A percentile compares a stretch with the other conserved stretches of the same genome.
Evolutionary conservation across 179 eudicot species (phyloP).

Genomic region (Amaranthus tricolor): DNA sequence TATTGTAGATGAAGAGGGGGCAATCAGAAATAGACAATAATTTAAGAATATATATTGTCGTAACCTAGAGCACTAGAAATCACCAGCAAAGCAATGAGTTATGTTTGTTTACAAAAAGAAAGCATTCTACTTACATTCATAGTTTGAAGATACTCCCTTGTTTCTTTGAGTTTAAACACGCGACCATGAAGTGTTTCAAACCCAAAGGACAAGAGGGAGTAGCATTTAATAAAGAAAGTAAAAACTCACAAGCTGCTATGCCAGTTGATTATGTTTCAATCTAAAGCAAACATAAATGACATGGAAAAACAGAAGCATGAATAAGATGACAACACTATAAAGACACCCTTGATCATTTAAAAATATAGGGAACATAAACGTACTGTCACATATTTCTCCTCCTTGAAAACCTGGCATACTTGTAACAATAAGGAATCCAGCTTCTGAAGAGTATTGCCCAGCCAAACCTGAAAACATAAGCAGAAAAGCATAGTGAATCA

Average conservation of each 20-base stretch:
- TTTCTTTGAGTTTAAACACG: not conserved
- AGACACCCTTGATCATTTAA: not conserved
- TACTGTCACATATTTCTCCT: constrained; percentile 73
- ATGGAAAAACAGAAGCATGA: not conserved
- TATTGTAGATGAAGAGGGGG: not conserved
- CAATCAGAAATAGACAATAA: not conserved
- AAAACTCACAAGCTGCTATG: constrained; percentile 10
- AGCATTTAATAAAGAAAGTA: not conserved
- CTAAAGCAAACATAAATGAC: not conserved
- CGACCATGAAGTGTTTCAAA: too few relatives aligned
- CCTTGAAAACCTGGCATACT: constrained; percentile 88
- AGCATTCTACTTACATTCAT: not conserved
- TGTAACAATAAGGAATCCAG: constrained; percentile 85
- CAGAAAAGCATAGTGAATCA: constrained; percentile 7
- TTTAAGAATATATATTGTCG: not conserved
- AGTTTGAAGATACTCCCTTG: not conserved
- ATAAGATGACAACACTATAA: constrained; percentile 5
- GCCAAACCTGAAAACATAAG: constrained; percentile 66
- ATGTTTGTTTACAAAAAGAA: not conserved
- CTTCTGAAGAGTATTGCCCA: constrained; percentile 86
- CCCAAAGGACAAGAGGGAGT: not conserved
- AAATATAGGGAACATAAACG: constrained; percentile 29
- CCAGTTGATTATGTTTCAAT: not conserved
- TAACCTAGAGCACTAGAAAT: not conserved
- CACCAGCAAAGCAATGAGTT: not conserved